Evolutionary conservation across 352 stramenopile species (phyloP), one percentile per base, ranked within the genome.

Genomic region (Aphanomyces astaci): DNA sequence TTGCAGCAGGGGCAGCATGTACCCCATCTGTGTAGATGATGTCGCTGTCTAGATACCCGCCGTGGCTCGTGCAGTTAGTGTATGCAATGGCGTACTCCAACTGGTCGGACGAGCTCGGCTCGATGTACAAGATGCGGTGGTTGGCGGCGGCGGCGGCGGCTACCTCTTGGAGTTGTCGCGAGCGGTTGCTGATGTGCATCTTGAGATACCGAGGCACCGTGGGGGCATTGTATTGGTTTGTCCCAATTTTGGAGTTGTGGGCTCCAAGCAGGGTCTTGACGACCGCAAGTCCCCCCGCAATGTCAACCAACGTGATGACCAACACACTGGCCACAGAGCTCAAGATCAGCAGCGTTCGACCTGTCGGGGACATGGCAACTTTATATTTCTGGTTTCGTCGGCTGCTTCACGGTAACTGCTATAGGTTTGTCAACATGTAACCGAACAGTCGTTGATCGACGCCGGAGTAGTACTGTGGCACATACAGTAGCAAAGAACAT

Each of bases 1-100:
- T 36, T 66, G 59, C 22, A 66, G 36, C 36, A 54, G 7, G 0
- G 46, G 59, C 28, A 66, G 46, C 30, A 55, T 28, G 59, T 66
- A 53, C 46, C 15, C n/a, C 56, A 0, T 66, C 59, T 24, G 13
- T 56, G 40, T 55, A 66, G 13, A 66, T 10, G 11, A 4, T n/a
- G 28, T 66, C 46, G 11, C 32, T 66, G 27, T 51, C 27, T 28
- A 19, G 59, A 36, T 66, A 66, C 19, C 51, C 51, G 51, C 51
- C 51, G n/a, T 36, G 27, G 4, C 51, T 3, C 19, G 30, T 22
- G 4, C 51, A 59, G 1, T 59, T 3, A 25, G 13, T 30, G 15
- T 17, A 17, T 17, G 30, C 24, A 25, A 59, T 39, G 24, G 24
- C 7, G 24, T 59, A 59, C 22, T 59, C 51, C 7, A 15, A n/a